These are phyloP conservation scores for Candida awuae DNA, from an alignment of 805 yeast genomes.

Conservation along the genomic window DNA sequence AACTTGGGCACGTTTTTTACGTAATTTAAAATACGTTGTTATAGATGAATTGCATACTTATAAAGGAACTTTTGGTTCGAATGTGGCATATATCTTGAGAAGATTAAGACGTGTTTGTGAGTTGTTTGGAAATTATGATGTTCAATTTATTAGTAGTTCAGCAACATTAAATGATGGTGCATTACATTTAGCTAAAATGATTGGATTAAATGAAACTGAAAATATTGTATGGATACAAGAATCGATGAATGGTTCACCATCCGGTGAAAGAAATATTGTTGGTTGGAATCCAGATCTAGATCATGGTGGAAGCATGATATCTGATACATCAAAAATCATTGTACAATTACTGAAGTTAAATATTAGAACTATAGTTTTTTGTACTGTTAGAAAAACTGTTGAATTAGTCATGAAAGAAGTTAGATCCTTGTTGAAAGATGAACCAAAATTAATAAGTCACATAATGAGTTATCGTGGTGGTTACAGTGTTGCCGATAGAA, in stretches of 20 bases:
- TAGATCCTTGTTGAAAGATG: constrained; percentile 42
- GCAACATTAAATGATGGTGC: constrained; percentile 81
- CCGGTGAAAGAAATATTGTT: constrained; percentile 65
- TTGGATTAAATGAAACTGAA: constrained; percentile 47
- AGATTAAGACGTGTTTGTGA: constrained; percentile 62
- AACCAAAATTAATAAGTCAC: constrained; percentile 42
- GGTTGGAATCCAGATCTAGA: constrained; percentile 85
- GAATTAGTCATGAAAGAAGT: constrained; percentile 84
- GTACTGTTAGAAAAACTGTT: constrained; percentile 78
- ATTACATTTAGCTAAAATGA: constrained; percentile 62
- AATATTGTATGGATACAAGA: constrained; percentile 49
- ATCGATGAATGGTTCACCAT: constrained; percentile 73
- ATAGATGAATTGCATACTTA: constrained; percentile 85
- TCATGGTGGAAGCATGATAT: constrained; percentile 50
- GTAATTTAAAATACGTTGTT: constrained; percentile 62
- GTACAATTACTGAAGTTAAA: constrained; percentile 55
- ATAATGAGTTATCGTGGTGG: constrained; percentile 96
- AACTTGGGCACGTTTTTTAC: constrained; percentile 64
- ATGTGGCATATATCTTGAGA: constrained; percentile 79
- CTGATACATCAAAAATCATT: constrained; percentile 69
- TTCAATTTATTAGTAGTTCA: constrained; percentile 81
- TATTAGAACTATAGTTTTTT: constrained; percentile 81
- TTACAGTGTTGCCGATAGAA: constrained; percentile 75
- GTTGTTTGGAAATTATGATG: constrained; percentile 40
- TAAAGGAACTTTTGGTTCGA: constrained; percentile 86